A percentile compares a stretch with the other conserved stretches of the same genome.
phyloP scores from a whole-genome alignment of 2,329 filamentous ascomycete species.

The Fusarium sambucinum region DNA sequence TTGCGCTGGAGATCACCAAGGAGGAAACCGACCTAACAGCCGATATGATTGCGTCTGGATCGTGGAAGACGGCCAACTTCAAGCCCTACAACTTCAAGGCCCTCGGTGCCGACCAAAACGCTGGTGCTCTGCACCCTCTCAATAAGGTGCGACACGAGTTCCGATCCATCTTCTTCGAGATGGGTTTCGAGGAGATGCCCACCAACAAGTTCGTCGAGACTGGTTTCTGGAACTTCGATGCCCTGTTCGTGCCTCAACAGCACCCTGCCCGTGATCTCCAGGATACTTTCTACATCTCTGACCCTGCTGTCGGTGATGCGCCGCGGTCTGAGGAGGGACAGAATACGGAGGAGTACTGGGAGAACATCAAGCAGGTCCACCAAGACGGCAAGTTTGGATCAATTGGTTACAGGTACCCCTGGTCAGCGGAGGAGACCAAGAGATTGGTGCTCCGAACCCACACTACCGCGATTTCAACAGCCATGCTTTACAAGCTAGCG shows the following conservation, averaged over 20 bases:
- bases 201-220: slow-evolving; percentile 94
- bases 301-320: slow-evolving; percentile 80
- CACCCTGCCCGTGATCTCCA: slow-evolving; percentile 97
- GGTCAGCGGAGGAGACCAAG: slow-evolving; percentile 87
- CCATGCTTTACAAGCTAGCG: slow-evolving; percentile 91
- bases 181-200: slow-evolving; percentile 99
- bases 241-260: slow-evolving; percentile 94
- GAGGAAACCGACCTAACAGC: slow-evolving; percentile 96
- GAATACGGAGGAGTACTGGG: slow-evolving; percentile 88
- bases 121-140: slow-evolving; percentile 75
- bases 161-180: slow-evolving; percentile 98
- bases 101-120: slow-evolving; percentile 70
- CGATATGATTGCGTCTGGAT: slow-evolving; percentile 88
- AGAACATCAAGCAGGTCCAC: slow-evolving; percentile 88
- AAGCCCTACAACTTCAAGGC: slow-evolving; percentile 86
- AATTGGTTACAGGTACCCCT: slow-evolving; percentile 96
- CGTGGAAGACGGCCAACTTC: slow-evolving; percentile 93
- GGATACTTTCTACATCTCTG: slow-evolving; percentile 98
- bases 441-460: slow-evolving; percentile 93
- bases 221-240: slow-evolving; percentile 99
- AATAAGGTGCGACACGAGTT: slow-evolving; percentile 98
- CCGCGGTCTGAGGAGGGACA: slow-evolving; percentile 69
- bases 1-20: slow-evolving; percentile 86
- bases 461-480: slow-evolving; percentile 91
- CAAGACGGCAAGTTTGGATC: slow-evolving; percentile 93